phyloP scores from a whole-genome alignment of 2,329 filamentous ascomycete species.

The Polychaeton citri region DNA sequence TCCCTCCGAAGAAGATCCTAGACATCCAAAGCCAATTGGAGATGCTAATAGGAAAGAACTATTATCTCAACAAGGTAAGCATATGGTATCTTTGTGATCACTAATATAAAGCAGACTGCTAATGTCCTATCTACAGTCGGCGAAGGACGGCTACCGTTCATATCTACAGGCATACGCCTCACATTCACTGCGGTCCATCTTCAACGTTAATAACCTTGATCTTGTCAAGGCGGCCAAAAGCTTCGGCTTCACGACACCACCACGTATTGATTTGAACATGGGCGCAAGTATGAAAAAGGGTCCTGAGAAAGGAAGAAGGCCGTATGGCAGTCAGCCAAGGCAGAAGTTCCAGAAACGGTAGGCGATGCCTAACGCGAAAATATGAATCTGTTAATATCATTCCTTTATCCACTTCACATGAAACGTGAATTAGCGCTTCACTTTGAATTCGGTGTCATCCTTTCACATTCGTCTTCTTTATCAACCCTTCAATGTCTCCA shows the following conservation, averaged over 20 bases:
- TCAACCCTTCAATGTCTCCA: too few species aligned
- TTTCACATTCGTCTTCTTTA: too few species aligned
- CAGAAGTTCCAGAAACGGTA: conserved; percentile 26
- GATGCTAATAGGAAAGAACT: conserved; percentile 88
- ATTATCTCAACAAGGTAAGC: conserved; percentile 79
- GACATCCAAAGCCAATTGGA: conserved; percentile 72
- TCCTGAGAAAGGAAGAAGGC: conserved; percentile 58
- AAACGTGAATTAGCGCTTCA: too few species aligned
- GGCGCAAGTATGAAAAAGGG: conserved; percentile 63
- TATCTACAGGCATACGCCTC: conserved; percentile 94
- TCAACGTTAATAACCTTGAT: conserved; percentile 71
- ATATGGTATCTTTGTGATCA: not conserved
- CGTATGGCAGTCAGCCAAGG: conserved; percentile 67
- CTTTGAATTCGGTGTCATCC: too few species aligned
- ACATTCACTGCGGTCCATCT: conserved; percentile 69
- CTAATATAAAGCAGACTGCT: conserved; percentile 1
- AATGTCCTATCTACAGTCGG: conserved; percentile 37
- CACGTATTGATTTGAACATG: conserved; percentile 64
- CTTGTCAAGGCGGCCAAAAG: conserved; percentile 72
- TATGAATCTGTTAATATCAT: too few species aligned
- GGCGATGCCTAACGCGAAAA: too few species aligned
- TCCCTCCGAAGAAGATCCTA: conserved; percentile 80
- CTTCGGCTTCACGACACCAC: conserved; percentile 67
- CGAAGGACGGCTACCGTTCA: conserved; percentile 64
- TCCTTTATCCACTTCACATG: too few species aligned